Percentiles rank a stretch among this genome's conserved stretches.
These are phyloP conservation scores for Aspergillus nanangensis DNA, from an alignment of 495 filamentous ascomycete species.

Conservation along the genomic window DNA sequence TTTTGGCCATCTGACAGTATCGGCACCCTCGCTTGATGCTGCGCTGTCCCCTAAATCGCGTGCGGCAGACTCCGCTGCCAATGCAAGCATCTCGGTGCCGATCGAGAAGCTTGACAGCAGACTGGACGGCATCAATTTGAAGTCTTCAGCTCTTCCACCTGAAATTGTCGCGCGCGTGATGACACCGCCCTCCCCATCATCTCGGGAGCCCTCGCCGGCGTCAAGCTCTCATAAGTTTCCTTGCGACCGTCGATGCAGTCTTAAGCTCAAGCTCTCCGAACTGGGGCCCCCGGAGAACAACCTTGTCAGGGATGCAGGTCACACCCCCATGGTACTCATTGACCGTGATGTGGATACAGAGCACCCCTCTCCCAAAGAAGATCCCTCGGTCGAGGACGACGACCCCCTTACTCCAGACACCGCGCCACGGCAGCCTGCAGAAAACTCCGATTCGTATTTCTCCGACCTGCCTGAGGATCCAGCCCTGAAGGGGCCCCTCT, in stretches of 20 bases:
- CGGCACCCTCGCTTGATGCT: constrained; percentile 34
- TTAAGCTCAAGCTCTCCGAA: constrained; percentile 40
- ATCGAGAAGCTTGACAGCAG: constrained; percentile 46
- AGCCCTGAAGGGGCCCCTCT: constrained; percentile 40
- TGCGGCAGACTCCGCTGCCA: constrained; percentile 15
- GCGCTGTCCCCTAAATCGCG: constrained; percentile 37
- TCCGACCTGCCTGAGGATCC: constrained; percentile 39
- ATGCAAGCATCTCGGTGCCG: constrained; percentile 32
- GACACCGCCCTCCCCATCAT: constrained; percentile 38
- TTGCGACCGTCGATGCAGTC: constrained; percentile 29
- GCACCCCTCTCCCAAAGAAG: constrained; percentile 24
- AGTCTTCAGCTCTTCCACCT: constrained; percentile 41
- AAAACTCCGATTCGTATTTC: constrained; percentile 41
- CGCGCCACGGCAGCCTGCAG: constrained; percentile 31
- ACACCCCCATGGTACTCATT: constrained; percentile 45
- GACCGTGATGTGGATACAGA: constrained; percentile 29
- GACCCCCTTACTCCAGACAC: constrained; percentile 28
- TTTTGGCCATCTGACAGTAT: constrained; percentile 1
- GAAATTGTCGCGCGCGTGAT: constrained; percentile 40
- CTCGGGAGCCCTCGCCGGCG: constrained; percentile 25
- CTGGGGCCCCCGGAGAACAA: constrained; percentile 34
- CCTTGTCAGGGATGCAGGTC: constrained; percentile 39
- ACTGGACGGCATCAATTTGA: constrained; percentile 45
- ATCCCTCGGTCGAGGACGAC: constrained; percentile 16
- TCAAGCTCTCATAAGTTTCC: constrained; percentile 21